Percentiles rank a stretch among this genome's conserved stretches.
phyloP scores from a whole-genome alignment of 2,329 filamentous ascomycete species.

The Microdochium trichocladiopsis region DNA sequence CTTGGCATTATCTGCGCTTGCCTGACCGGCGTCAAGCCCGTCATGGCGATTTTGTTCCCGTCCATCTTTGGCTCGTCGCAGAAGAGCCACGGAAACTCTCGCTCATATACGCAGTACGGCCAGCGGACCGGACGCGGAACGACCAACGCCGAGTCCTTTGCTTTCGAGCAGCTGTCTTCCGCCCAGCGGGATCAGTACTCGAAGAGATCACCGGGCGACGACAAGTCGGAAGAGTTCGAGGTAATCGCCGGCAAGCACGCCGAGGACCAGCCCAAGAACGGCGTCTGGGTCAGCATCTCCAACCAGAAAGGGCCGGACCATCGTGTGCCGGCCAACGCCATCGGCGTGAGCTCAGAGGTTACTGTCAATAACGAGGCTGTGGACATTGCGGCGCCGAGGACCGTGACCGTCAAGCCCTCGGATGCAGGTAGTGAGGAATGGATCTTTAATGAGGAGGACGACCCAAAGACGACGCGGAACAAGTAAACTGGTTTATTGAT shows the following conservation, averaged over 20 bases:
- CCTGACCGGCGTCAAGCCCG: not conserved
- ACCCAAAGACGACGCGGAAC: not conserved
- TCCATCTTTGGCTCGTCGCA: not conserved
- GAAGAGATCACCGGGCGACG: not conserved
- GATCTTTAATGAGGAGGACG: not conserved
- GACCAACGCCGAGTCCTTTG: not conserved
- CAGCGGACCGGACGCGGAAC: not conserved
- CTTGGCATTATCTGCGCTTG: not conserved
- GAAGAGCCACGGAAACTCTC: not conserved
- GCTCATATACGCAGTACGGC: not conserved
- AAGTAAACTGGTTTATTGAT: no score
- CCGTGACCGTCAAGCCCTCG: not conserved
- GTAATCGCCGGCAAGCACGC: not conserved
- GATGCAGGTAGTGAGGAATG: not conserved
- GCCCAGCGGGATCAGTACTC: not conserved
- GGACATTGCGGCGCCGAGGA: not conserved
- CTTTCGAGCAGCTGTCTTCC: not conserved
- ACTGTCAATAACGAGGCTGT: not conserved
- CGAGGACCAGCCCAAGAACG: not conserved
- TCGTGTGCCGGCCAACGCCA: not conserved
- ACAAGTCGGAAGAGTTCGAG: not conserved
- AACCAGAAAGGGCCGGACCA: not conserved
- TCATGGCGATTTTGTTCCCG: not conserved
- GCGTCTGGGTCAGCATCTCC: not conserved
- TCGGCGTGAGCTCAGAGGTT: not conserved